phyloP scores from a whole-genome alignment of 2,329 filamentous ascomycete species.

The Nigrograna mackinnonii region DNA sequence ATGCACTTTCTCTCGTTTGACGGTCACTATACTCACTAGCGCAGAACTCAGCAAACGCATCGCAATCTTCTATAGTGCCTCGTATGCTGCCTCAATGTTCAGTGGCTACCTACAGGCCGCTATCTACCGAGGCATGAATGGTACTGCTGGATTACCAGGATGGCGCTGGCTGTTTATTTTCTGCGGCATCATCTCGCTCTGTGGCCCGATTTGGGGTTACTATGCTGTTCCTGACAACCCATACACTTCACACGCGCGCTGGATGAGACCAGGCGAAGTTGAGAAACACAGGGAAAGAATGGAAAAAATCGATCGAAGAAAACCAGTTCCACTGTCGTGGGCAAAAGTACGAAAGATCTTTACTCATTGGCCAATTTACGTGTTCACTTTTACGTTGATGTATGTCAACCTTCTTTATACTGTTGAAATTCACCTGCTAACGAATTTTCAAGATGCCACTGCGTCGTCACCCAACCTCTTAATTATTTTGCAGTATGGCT shows the following conservation, averaged over 20 bases:
- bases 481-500: conserved; percentile 17
- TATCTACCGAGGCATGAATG: conserved; percentile 5
- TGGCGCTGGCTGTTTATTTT: conserved; percentile 20
- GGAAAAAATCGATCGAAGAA: conserved; percentile 12
- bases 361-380: conserved; percentile 13
- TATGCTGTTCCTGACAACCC: conserved; percentile 21
- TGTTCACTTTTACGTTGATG: conserved; percentile 14
- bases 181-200: conserved; percentile 39
- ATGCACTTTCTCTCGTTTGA: not conserved
- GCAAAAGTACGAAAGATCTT: conserved; percentile 8
- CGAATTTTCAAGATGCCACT: conserved; percentile 5
- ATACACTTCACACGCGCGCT: conserved; percentile 14
- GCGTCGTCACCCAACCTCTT: conserved; percentile 14
- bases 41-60: conserved; percentile 12
- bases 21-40: not conserved
- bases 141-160: conserved; percentile 20
- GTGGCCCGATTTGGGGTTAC: conserved; percentile 45
- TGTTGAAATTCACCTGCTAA: not conserved
- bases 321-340: conserved; percentile 10
- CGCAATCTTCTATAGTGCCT: conserved; percentile 12
- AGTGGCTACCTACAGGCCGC: conserved; percentile 12
- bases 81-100: conserved; percentile 18
- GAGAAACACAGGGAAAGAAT: conserved; percentile 7
- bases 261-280: conserved; percentile 13
- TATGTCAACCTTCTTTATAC: not conserved